These are phyloP conservation scores for Elaeis oleifera DNA, from an alignment of 202 grass and related monocot genomes.

Conservation along the genomic window DNA sequence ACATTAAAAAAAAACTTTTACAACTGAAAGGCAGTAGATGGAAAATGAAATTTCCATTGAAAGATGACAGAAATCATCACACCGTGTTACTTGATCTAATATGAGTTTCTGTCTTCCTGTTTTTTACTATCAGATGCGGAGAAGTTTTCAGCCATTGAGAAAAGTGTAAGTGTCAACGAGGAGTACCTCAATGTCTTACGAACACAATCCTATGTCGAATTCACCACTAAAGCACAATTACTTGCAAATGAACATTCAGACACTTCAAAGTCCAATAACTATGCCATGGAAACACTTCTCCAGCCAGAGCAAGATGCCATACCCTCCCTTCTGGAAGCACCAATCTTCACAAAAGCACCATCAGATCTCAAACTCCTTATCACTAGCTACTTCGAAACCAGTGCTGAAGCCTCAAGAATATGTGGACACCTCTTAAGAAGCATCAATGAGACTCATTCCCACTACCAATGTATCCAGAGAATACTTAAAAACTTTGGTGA, in stretches of 20 bases:
- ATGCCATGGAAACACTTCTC: constrained; percentile 6
- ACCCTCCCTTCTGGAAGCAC: constrained; percentile 4
- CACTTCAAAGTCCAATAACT: too few species aligned
- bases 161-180: constrained; percentile 21
- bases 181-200: constrained; percentile 29
- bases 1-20: too few species aligned
- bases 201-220: constrained; percentile 19
- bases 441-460: constrained; percentile 26
- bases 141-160: neutral
- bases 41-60: too few species aligned
- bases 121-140: constrained; percentile 2
- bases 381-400: constrained; percentile 33
- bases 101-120: too few species aligned
- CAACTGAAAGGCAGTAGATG: too few species aligned
- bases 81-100: too few species aligned
- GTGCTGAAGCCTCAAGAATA: constrained; percentile 25
- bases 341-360: constrained; percentile 11
- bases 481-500: constrained; percentile 33
- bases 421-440: constrained; percentile 32
- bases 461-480: constrained; percentile 35
- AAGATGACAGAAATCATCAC: too few species aligned
- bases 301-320: constrained; percentile 20
- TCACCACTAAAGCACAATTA: constrained; percentile 12
- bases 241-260: neutral
- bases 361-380: constrained; percentile 24